Base-by-base conservation (phyloP, 129 eudicot species). In the Artemisia tridentata region DNA sequence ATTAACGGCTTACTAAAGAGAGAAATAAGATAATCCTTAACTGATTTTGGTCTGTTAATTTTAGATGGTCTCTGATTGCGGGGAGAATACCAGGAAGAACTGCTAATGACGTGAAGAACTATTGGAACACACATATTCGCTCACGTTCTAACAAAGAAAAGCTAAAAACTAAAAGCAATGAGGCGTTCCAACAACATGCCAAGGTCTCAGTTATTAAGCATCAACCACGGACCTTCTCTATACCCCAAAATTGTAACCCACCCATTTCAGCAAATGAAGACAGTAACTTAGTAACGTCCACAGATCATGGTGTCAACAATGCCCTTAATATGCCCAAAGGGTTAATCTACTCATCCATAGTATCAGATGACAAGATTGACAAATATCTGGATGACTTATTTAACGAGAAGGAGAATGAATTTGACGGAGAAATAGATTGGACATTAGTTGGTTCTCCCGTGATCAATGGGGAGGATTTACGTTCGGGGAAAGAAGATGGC, bases 1-100 rank as follows among this genome's bases (percentile, higher is more conserved):
- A 38, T 38, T 38, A 38, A 38, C 45, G 9, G 10, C 45, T 38
- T 38, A 2, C 45, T 38, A 38, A 38, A 38, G 45, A 38, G 41
- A 34, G 10, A 38, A 38, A 38, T 38, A 38, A 38, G 9, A 7
- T 1, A 38, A 38, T 38, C 10, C 43, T 3, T 50, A 50, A 48
- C 27, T 50, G 29, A 49, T 27, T 7, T 54, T 11, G 5, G 11
- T 41, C 3, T 53, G 34, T 7, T 5, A 38, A 23, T 23, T 23
- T 63, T 43, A 84, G 95, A 72, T 88, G 95, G 95, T 71, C 95
- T 5, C 20, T 84, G 17, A 87, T 87, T 31, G 85, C 89, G 0
- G 95, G 89, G 41, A 84, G 95, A 77, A 73, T 86, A n/a, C 81
- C 92, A 3, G 92, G 88, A 72, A 65, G 92, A 70, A 86, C 92